Evolutionary conservation across 371 early-diverging fungal species (phyloP), one percentile per base, ranked within the genome.

Genomic region (Fennellomyces sp.): DNA sequence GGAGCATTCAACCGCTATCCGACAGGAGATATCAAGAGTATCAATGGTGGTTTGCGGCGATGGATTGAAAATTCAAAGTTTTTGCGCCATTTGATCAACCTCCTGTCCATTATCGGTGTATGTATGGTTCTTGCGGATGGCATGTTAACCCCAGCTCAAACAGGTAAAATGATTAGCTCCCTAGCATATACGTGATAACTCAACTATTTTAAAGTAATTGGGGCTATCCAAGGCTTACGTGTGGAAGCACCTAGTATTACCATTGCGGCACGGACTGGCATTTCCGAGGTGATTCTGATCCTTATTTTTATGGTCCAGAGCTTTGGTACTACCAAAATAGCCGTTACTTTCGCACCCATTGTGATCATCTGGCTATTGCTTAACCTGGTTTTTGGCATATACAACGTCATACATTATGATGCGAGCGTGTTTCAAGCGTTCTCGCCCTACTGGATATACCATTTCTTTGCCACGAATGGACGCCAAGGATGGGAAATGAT

Each of bases 291-390:
- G n/a, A 76, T 84, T 19, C 56, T 86, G 8, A 61, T 77, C 12
- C 19, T 80, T 23, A 59, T 86, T 23, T 75, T 84, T 50, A 47
- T 69, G 28, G 41, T 61, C 2, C 86, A 86, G 64, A 69, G 71
- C 3, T 76, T 70, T 55, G 84, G 86, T 25, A 84, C 86, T 2
- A 61, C 65, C 52, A 71, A 68, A 45, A 66, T 78, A 15, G 65
- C 17, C 19, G 61, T 63, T 36, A 68, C 70, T 29, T 82, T 75
- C 60, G 77, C 81, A 3, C 84, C 86, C 12, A 69, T 86, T 10
- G 75, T 82, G 52, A 51, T 71, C 5, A 30, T 73, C 23, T 86
- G 86, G 83, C 76, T 83, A 27, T 17, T 76, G 0, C 27, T 68
- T 19, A 73, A 80, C 23, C 61, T 73, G 1, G 42, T 57, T 5